Conservation (phyloP, 2,329 filamentous ascomycete species). For the Fusarium sp. region DNA sequence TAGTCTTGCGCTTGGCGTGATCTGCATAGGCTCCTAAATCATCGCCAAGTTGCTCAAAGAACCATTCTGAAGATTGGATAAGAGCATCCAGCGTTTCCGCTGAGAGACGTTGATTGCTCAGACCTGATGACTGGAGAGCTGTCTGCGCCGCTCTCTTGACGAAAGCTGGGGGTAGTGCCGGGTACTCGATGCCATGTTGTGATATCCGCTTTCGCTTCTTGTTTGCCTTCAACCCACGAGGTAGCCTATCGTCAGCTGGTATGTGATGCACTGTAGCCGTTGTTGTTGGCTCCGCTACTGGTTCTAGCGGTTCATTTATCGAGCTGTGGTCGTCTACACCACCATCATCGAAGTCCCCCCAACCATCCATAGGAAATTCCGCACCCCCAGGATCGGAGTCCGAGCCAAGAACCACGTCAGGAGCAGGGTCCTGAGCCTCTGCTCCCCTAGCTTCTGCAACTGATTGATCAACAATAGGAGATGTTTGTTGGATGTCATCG, state of each 20-base stretch:
- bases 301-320: constrained; percentile 39
- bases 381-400: constrained; percentile 42
- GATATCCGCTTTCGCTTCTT: constrained; percentile 69
- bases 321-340: constrained; percentile 48
- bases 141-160: constrained; percentile 82
- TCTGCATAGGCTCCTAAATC: constrained; percentile 85
- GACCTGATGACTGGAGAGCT: constrained; percentile 77
- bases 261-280: constrained; percentile 14
- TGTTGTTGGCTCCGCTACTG: constrained; percentile 22
- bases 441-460: constrained; percentile 41
- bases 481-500: constrained; percentile 50
- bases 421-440: constrained; percentile 28
- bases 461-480: constrained; percentile 44
- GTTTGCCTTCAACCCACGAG: constrained; percentile 38
- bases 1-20: constrained; percentile 86
- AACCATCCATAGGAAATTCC: constrained; percentile 37
- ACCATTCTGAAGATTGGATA: constrained; percentile 88
- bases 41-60: constrained; percentile 88
- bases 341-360: constrained; percentile 37
- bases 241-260: constrained; percentile 29
- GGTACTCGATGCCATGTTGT: constrained; percentile 81
- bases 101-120: constrained; percentile 77
- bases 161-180: constrained; percentile 79
- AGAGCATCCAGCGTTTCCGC: constrained; percentile 82
- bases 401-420: constrained; percentile 34